Evolutionary conservation across 2,329 filamentous ascomycete genomes (phyloP), one percentile per base, ranked within the genome.

Genomic region (Fusarium napiforme): DNA sequence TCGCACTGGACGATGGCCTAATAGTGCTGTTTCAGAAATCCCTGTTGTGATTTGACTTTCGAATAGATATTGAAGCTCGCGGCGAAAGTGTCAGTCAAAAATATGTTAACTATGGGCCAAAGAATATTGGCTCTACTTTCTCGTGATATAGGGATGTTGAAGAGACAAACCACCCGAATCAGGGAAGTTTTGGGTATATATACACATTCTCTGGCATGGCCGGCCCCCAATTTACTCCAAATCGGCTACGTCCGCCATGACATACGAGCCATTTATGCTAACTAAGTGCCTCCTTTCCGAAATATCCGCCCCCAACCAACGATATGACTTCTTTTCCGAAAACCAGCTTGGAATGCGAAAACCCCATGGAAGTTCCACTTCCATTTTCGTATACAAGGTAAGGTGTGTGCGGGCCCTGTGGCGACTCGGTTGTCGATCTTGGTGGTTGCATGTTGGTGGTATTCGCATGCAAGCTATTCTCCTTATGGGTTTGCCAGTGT

Each of bases 271-370:
- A 64, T 69, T 69, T 69, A 64, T 57, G 26, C 9, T 28, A 45
- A 64, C 9, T 28, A 45, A 64, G 39, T 30, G 40, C 39, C 65
- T 64, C 49, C 32, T 64, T 45, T 30, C 64, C 65, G 47, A 63
- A 40, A 43, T 50, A 69, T 58, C 65, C 59, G 50, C 21, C 32
- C 37, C 47, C 39, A 47, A 46, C 58, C 66, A 64, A 69, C 57
- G 18, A 37, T 40, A n/a, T 64, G 11, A 40, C 23, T 56, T 30
- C 28, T 19, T 69, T 64, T 69, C 40, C 67, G 67, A 69, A 69
- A 69, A 69, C n/a, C 39, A 40, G 34, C 28, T 52, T 53, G 18
- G 12, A 37, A 69, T 64, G 50, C 67, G 67, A 69, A 69, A 69
- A 69, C 50, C 46, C 49, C 57, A 46, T 42, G 58, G 26, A 23